Base-by-base conservation (phyloP, 768 basidiomycete genomes). In the Psilocybe azurescens region DNA sequence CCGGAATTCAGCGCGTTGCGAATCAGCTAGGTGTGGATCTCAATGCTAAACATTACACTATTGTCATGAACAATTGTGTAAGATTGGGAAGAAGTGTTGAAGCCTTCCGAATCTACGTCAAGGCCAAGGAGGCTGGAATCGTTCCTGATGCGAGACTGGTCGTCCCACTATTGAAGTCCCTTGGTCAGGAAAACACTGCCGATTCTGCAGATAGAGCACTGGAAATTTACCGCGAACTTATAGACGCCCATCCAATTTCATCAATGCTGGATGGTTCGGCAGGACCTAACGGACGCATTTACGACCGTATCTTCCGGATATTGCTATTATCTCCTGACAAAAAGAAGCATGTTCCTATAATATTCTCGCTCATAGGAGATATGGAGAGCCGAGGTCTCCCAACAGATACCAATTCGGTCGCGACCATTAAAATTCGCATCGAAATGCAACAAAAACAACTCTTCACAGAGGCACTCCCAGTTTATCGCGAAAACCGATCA, bases 361-460 rank as follows among this genome's bases (percentile, higher is more conserved):
- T 83, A 0, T 65, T 82, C 38, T 72, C 78, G 8, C 77, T 95
- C 28, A 66, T 93, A 16, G 78, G 83, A 41, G 91, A 94, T 65
- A 91, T 95, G 86, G 78, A 85, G 47, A 58, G 67, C 3, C 82
- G 85, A 36, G 71, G 77, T 4, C 70, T 93, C 24, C 69, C 79
- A 0, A 69, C 79, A 66, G 73, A 82, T 58, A 76, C 81, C 59
- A 80, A 79, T 38, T 68, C 80, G 65, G 78, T 72, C 13, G 73
- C 83, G 11, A 78, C 85, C 4, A 83, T 86, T 2, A 74, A 86
- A 39, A 81, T 89, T 48, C 81, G 90, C 54, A 74, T 91, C 49
- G 82, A 86, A 51, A 94, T 96, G 88, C 83, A 84, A 28, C 75
- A 79, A n/a, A 77, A 86, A 1, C 68, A 80, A 1, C 81, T 70